These are phyloP conservation scores for Albizia julibrissin DNA, from an alignment of 306 rosid species.

Conservation along the genomic window DNA sequence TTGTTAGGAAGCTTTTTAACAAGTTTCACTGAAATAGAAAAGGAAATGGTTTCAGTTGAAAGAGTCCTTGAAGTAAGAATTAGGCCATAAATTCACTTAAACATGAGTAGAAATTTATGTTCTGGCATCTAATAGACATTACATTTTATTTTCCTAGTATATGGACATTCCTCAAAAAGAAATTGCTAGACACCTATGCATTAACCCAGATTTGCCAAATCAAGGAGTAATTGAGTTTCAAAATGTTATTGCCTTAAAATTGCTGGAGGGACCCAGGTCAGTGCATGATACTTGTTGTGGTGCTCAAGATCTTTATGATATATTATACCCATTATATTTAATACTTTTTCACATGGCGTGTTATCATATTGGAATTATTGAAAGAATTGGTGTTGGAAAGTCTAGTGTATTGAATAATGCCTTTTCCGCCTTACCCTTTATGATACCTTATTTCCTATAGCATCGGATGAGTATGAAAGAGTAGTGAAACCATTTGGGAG, in stretches of 20 bases:
- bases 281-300: constrained; percentile 18
- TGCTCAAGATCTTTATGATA: constrained; percentile 13
- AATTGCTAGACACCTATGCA: constrained; percentile 54
- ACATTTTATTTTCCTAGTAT: constrained; percentile 48
- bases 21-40: constrained; percentile 95
- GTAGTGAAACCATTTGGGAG: too few species aligned
- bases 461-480: too few species aligned
- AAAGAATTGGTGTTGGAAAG: constrained; percentile 98
- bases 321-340: constrained; percentile 10
- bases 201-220: constrained; percentile 71
- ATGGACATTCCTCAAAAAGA: constrained; percentile 91
- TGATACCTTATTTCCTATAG: too few species aligned
- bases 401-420: constrained; percentile 93
- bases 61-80: constrained; percentile 82
- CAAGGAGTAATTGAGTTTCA: constrained; percentile 80
- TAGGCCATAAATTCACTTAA: neutral
- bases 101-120: constrained; percentile 15
- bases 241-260: constrained; percentile 73
- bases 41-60: constrained; percentile 97
- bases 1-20: constrained; percentile 79
- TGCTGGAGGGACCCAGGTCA: constrained; percentile 77
- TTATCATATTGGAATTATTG: constrained; percentile 81
- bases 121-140: constrained; percentile 31
- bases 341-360: constrained; percentile 27
- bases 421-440: constrained; percentile 88